A percentile compares a stretch with the other conserved stretches of the same genome.
These are phyloP conservation scores for Curvularia eragrostidis DNA, from an alignment of 2,329 filamentous ascomycete species.

Conservation along the genomic window DNA sequence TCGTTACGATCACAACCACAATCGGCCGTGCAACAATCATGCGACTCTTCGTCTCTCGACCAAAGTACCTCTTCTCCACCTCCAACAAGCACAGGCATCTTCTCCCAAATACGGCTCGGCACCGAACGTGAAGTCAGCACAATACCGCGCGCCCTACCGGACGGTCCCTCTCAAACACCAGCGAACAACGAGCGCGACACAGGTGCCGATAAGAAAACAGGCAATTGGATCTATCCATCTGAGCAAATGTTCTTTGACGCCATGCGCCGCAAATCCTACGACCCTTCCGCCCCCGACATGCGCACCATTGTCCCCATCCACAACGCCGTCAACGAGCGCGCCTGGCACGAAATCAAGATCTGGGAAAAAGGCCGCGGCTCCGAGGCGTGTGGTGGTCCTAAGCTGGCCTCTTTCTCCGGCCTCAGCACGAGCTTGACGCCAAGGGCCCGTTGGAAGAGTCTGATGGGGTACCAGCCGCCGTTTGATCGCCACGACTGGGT, in stretches of 20 bases:
- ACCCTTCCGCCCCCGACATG: constrained; percentile 76
- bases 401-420: constrained; percentile 83
- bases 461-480: constrained; percentile 86
- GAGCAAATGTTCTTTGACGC: constrained; percentile 99
- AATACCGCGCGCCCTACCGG: constrained; percentile 42
- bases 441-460: constrained; percentile 78
- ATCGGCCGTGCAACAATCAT: constrained; percentile 37
- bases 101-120: constrained; percentile 44
- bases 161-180: constrained; percentile 50
- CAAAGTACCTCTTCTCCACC: constrained; percentile 36
- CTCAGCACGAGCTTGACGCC: constrained; percentile 71
- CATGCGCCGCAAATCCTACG: constrained; percentile 88
- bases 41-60: constrained; percentile 49
- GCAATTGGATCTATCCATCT: constrained; percentile 97
- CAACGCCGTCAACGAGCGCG: constrained; percentile 96
- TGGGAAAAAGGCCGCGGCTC: constrained; percentile 77
- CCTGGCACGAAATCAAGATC: constrained; percentile 87
- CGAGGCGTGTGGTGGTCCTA: constrained; percentile 76
- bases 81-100: constrained; percentile 23
- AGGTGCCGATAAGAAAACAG: constrained; percentile 68
- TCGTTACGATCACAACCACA: constrained; percentile 22
- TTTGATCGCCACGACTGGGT: constrained; percentile 99
- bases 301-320: constrained; percentile 93
- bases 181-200: constrained; percentile 79
- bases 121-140: constrained; percentile 56